phyloP scores from a whole-genome alignment of 2,329 filamentous ascomycete genomes.

The Lecanosticta acicola region DNA sequence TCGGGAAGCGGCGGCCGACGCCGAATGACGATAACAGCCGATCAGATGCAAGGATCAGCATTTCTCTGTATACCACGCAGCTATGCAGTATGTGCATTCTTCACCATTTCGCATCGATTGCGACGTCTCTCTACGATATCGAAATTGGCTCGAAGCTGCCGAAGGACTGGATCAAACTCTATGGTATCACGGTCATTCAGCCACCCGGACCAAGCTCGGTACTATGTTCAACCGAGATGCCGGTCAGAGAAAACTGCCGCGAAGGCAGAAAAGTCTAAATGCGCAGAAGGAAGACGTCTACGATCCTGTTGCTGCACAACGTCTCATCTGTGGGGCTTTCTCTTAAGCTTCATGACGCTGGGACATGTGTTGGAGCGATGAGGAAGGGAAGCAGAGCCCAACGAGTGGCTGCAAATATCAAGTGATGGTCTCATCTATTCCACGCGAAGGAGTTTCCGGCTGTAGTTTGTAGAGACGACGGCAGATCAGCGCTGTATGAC shows the following conservation, averaged over 20 bases:
- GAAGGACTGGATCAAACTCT: not conserved
- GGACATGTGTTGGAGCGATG: not conserved
- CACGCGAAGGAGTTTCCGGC: too few species aligned
- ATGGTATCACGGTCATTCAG: not conserved
- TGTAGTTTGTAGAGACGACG: too few species aligned
- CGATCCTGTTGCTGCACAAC: not conserved
- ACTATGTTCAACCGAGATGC: slow-evolving; percentile 7
- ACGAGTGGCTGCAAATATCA: too few species aligned
- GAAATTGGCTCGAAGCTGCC: not conserved
- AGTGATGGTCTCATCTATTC: too few species aligned
- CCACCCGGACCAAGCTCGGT: slow-evolving; percentile 3
- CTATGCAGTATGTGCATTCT: too few species aligned
- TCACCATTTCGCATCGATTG: too few species aligned
- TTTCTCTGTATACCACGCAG: not conserved
- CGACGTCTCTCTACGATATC: too few species aligned
- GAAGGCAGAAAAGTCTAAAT: not conserved
- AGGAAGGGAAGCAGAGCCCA: too few species aligned
- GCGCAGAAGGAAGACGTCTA: not conserved
- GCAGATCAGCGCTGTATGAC: too few species aligned
- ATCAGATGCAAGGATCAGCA: not conserved
- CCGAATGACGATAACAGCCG: not conserved
- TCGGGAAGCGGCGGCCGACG: not conserved
- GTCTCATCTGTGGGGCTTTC: slow-evolving; percentile 1
- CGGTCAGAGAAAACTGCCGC: not conserved
- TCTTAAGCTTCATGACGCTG: not conserved